phyloP scores from a whole-genome alignment of 2,329 filamentous ascomycete genomes.

The Colletotrichum sp. region DNA sequence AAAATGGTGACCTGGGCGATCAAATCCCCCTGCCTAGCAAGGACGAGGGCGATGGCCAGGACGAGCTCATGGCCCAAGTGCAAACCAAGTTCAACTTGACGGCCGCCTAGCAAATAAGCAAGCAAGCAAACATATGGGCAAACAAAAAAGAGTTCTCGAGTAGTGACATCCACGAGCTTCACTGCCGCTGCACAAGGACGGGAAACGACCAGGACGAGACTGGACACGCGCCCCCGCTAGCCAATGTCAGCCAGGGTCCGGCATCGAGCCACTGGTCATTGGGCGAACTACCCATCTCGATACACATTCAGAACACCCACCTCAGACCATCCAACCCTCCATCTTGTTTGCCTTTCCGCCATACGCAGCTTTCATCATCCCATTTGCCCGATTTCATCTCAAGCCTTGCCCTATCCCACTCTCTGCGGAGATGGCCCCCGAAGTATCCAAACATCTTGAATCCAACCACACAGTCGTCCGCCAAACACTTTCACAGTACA shows the following conservation, averaged over 20 bases:
- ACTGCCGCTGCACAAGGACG: not conserved
- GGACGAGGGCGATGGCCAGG: not conserved
- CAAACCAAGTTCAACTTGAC: not conserved
- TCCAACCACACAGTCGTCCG: not conserved
- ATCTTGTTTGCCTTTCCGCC: slow-evolving; percentile 3
- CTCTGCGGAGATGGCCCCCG: not conserved
- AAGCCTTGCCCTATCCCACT: not conserved
- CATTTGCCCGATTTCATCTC: not conserved
- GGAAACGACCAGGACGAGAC: not conserved
- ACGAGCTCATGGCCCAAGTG: slow-evolving; percentile 9
- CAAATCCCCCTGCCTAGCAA: not conserved
- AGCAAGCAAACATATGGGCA: not conserved
- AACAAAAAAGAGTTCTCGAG: not conserved
- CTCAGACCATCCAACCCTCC: not conserved
- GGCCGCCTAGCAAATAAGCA: not conserved
- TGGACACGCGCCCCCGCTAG: not conserved
- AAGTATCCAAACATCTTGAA: not conserved
- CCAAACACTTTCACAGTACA: not conserved
- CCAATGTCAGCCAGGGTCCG: not conserved
- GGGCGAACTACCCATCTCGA: not conserved
- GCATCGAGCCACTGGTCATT: not conserved
- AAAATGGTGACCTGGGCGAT: not conserved
- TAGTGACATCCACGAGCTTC: not conserved
- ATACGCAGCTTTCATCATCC: slow-evolving; percentile 1
- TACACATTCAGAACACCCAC: not conserved